Percentiles rank a stretch among this genome's conserved stretches.
Conservation (phyloP, 140 eudicot species). For the Anethum foeniculum region DNA sequence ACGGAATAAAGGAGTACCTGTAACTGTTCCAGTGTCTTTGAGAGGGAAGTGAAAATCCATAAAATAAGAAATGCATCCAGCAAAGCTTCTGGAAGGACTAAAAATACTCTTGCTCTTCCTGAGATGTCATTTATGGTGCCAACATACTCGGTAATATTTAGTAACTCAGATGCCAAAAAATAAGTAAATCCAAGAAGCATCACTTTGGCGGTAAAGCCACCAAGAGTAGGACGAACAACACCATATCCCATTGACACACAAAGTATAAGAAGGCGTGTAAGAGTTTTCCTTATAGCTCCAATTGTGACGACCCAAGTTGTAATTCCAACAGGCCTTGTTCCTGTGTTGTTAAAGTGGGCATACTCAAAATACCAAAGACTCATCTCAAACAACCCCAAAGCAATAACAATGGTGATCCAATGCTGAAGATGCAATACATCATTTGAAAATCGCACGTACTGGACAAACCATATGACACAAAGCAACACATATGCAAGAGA, state of each 20-base stretch:
- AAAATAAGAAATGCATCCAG: constrained; percentile 84
- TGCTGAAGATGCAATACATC: constrained; percentile 90
- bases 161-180: constrained; percentile 80
- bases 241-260: constrained; percentile 98
- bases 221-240: constrained; percentile 99
- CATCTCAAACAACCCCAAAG: constrained; percentile 79
- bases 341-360: constrained; percentile 73
- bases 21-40: constrained; percentile 87
- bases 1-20: constrained; percentile 45
- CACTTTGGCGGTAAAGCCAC: constrained; percentile 92
- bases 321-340: constrained; percentile 69
- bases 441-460: constrained; percentile 70
- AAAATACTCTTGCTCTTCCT: constrained; percentile 83
- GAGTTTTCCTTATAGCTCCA: constrained; percentile 74
- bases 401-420: constrained; percentile 74
- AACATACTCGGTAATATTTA: constrained; percentile 78
- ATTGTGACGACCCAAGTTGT: constrained; percentile 96
- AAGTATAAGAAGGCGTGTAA: constrained; percentile 77
- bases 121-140: constrained; percentile 88
- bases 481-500: constrained; percentile 58
- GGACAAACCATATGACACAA: constrained; percentile 68
- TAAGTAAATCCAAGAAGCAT: constrained; percentile 79
- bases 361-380: constrained; percentile 91
- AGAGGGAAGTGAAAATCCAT: constrained; percentile 98
- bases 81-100: constrained; percentile 87